A percentile compares a stretch with the other conserved stretches of the same genome.
Conservation (phyloP, 441 rosid genomes). For the Pelargonium citronellum region DNA sequence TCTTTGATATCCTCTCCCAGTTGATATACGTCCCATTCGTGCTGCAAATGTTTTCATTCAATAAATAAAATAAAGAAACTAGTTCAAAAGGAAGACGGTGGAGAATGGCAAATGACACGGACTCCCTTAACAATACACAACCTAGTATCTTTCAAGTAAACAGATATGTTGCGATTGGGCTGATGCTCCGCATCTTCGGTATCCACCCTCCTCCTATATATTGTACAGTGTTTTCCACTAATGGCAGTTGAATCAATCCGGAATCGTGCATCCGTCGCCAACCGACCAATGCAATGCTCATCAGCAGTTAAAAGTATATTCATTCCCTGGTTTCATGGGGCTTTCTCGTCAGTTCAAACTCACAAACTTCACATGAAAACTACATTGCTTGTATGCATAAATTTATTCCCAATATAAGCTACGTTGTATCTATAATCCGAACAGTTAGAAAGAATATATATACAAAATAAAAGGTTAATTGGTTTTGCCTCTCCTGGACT, state of each 20-base stretch:
- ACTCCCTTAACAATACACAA: constrained; percentile 23
- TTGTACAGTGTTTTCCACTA: constrained; percentile 76
- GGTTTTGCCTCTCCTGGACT: too few relatives aligned
- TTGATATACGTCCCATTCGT: constrained; percentile 81
- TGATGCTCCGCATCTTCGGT: constrained; percentile 28
- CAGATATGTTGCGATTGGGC: too few relatives aligned
- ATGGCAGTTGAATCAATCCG: constrained; percentile 64
- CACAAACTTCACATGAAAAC: background rate
- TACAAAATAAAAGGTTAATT: too few relatives aligned
- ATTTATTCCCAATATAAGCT: too few relatives aligned
- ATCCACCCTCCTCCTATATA: constrained; percentile 40
- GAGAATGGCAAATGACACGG: background rate
- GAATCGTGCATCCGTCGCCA: constrained; percentile 49
- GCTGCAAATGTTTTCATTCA: constrained; percentile 50
- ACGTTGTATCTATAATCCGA: too few relatives aligned
- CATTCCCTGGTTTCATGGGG: constrained; percentile 48
- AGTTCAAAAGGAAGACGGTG: background rate
- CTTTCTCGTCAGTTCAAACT: constrained; percentile 17
- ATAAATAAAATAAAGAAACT: constrained; percentile 10
- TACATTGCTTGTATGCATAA: too few relatives aligned
- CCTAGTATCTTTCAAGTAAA: constrained; percentile 80
- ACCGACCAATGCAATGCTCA: constrained; percentile 69
- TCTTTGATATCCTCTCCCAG: constrained; percentile 71
- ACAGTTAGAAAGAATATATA: too few relatives aligned
- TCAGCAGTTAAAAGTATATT: constrained; percentile 64